Evolutionary conservation across 495 filamentous ascomycete genomes (phyloP).

Genomic region (Aspergillus saccharolyticus): DNA sequence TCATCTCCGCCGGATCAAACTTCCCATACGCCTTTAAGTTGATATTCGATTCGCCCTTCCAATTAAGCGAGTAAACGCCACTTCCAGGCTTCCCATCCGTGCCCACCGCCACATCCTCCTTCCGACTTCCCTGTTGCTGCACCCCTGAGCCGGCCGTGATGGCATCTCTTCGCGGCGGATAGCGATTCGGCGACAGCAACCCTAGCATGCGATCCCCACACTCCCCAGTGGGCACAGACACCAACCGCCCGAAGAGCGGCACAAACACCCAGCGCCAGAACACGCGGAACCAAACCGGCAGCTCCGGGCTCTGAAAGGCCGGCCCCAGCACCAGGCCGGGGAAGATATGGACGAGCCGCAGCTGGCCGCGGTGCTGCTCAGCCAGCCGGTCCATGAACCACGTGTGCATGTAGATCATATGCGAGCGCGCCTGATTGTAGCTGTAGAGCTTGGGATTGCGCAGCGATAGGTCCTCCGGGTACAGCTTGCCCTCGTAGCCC

Average conservation of each 20-base stretch:
- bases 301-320: neutral
- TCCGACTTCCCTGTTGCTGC: neutral
- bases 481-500: conserved; percentile 4
- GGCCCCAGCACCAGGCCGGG: conserved; percentile 8
- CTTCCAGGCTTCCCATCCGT: conserved; percentile 7
- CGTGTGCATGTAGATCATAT: conserved; percentile 11
- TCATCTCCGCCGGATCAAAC: conserved; percentile 2
- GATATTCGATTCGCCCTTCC: conserved; percentile 3
- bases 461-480: conserved; percentile 6
- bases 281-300: conserved; percentile 4
- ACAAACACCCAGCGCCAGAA: conserved; percentile 4
- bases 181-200: neutral
- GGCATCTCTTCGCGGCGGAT: neutral
- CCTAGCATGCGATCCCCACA: conserved; percentile 5
- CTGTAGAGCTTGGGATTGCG: neutral
- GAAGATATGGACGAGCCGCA: conserved; percentile 6
- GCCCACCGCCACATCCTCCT: neutral
- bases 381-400: conserved; percentile 3
- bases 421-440: conserved; percentile 5
- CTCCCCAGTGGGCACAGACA: neutral
- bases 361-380: conserved; percentile 1
- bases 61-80: conserved; percentile 3
- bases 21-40: neutral
- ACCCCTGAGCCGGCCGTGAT: too few relatives aligned
- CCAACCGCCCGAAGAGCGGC: neutral